phyloP scores from a whole-genome alignment of 257 asterid genomes.

The Lithospermum erythrorhizon region DNA sequence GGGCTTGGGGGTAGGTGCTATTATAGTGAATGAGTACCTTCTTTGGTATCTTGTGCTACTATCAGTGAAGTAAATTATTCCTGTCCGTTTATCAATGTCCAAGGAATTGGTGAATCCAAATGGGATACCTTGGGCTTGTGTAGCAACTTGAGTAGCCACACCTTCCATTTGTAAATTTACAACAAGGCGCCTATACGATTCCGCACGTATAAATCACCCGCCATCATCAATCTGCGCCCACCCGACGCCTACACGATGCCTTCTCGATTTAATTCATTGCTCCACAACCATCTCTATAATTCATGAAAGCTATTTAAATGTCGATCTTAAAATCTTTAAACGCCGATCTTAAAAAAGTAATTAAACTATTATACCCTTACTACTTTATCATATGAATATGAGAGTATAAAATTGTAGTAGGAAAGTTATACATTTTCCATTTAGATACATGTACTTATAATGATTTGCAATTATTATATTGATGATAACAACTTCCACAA shows the following conservation, averaged over 20 bases:
- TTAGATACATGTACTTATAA: too few relatives aligned
- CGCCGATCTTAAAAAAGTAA: too few relatives aligned
- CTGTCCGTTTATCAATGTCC: constrained; percentile 53
- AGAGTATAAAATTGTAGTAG: too few relatives aligned
- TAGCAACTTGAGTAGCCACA: constrained; percentile 32
- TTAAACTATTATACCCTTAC: too few relatives aligned
- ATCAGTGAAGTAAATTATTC: constrained; percentile 54
- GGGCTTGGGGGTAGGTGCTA: too few relatives aligned
- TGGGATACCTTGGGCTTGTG: constrained; percentile 42
- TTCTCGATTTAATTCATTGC: constrained; percentile 1
- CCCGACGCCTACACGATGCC: constrained; percentile 68
- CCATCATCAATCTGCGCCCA: constrained; percentile 46
- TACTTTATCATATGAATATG: too few relatives aligned
- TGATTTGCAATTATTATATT: too few relatives aligned
- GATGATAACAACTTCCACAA: too few relatives aligned
- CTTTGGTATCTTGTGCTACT: constrained; percentile 45
- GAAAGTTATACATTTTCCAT: too few relatives aligned
- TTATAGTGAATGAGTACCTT: constrained; percentile 24
- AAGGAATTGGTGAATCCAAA: constrained; percentile 55
- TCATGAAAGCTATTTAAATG: too few relatives aligned
- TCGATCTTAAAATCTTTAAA: too few relatives aligned
- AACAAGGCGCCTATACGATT: constrained; percentile 61
- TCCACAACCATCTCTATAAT: neutral
- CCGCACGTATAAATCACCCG: constrained; percentile 63
- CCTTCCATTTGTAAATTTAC: constrained; percentile 66